Evolutionary conservation across 2,329 filamentous ascomycete species (phyloP), one percentile per base, ranked within the genome.

Genomic region (Colletotrichum musicola): DNA sequence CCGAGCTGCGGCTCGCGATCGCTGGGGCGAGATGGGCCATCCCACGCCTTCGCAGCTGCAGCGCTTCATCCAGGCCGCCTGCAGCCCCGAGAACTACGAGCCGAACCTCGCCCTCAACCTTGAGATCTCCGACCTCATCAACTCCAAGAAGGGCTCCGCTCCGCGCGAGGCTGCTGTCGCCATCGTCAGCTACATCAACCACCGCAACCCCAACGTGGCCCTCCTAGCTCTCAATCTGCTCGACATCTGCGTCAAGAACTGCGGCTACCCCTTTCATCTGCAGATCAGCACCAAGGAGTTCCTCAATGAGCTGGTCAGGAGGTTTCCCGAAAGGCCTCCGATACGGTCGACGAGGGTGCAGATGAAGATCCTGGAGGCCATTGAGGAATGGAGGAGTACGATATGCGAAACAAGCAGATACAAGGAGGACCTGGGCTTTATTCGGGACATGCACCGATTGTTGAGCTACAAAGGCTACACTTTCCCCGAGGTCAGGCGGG

Each of bases 281-380:
- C 96, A 99, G 81, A 98, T 99, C 78, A 95, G 93, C 81, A 98
- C 96, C 73, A 99, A 99, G 81, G 96, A 99, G 77, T 99, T 99
- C 75, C 90, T 99, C 75, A 99, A 99, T 82, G 96, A 99, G 84
- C 90, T 99, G 69, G 96, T 99, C 70, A 91, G 96, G 73, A 89
- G 96, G 73, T 99, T 99, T 76, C 96, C 96, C 55, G 96, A 99
- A 82, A 89, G 95, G 25, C 96, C 96, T 53, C 94, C 95, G 1
- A 87, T 96, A 70, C 92, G 96, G 69, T 86, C 94, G 50, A 94
- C 93, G 50, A 89, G 95, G 71, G 95, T 98, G 42, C 96, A 98
- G 84, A 88, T 89, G 78, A 93, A 93, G 83, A 98, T 99, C 69
- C 88, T 99, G 73, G 96, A 98, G 82, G 90, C 94, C 73, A 97